Percentiles rank a stretch among this genome's conserved stretches.
These are phyloP conservation scores for Tulasnella sp. DNA, from an alignment of 768 basidiomycete genomes.

Conservation along the genomic window DNA sequence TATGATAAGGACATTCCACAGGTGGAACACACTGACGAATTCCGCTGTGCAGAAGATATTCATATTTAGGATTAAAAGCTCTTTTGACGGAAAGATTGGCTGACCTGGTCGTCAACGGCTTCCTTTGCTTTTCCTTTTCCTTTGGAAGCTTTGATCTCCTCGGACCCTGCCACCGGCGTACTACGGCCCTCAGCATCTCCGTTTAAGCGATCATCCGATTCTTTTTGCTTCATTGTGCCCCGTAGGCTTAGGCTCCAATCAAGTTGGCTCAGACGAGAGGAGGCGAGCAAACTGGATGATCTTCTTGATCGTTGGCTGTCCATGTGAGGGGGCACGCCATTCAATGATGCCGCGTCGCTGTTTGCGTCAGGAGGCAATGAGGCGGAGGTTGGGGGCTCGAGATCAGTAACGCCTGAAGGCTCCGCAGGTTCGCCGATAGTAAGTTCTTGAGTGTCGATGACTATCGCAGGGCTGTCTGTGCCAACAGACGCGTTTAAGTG, in stretches of 20 bases:
- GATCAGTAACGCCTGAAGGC: not conserved
- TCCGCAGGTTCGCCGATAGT: not conserved
- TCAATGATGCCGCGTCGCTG: constrained; percentile 22
- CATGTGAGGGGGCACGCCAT: constrained; percentile 28
- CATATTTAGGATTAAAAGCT: not conserved
- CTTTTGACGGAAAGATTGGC: not conserved
- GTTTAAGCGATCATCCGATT: constrained; percentile 13
- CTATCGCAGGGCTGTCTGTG: not conserved
- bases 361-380: constrained; percentile 23
- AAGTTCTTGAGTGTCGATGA: not conserved
- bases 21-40: constrained; percentile 32
- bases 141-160: constrained; percentile 25
- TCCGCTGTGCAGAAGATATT: constrained; percentile 19
- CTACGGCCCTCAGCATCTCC: not conserved
- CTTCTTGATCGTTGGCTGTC: constrained; percentile 17
- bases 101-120: constrained; percentile 44
- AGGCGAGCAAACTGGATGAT: constrained; percentile 31
- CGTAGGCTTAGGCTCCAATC: constrained; percentile 30
- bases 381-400: constrained; percentile 9
- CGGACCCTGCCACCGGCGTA: constrained; percentile 16
- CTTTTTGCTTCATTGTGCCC: constrained; percentile 29
- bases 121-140: constrained; percentile 55
- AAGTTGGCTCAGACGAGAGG: constrained; percentile 31
- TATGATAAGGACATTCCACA: constrained; percentile 30
- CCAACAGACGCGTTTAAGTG: constrained; percentile 18